Evolutionary conservation across 495 filamentous ascomycete genomes (phyloP).

Genomic region (Neurospora sp.): DNA sequence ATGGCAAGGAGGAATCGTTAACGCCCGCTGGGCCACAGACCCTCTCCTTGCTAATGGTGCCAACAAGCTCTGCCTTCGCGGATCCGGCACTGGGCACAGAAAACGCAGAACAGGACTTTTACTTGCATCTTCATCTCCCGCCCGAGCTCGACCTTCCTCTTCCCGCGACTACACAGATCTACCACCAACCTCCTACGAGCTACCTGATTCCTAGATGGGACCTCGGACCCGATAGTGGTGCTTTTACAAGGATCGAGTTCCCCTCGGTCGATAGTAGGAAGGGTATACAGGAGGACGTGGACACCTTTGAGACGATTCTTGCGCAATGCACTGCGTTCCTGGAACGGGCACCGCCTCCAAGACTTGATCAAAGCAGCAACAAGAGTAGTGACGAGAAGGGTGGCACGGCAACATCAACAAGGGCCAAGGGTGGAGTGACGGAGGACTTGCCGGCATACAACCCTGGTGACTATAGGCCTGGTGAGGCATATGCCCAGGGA

Average conservation of each 20-base stretch:
- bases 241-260: constrained; percentile 87
- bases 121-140: constrained; percentile 83
- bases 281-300: constrained; percentile 80
- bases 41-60: constrained; percentile 86
- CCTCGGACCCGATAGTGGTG: constrained; percentile 71
- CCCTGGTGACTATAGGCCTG: constrained; percentile 66
- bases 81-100: constrained; percentile 48
- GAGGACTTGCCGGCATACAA: constrained; percentile 57
- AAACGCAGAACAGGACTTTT: constrained; percentile 80
- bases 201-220: constrained; percentile 94
- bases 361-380: constrained; percentile 6
- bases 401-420: constrained; percentile 34
- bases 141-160: constrained; percentile 88
- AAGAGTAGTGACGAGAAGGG: constrained; percentile 38
- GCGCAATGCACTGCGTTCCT: constrained; percentile 93
- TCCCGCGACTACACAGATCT: constrained; percentile 89
- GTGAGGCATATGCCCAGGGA: constrained; percentile 60
- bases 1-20: constrained; percentile 73
- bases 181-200: constrained; percentile 78
- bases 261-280: constrained; percentile 57
- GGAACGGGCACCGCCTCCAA: constrained; percentile 59
- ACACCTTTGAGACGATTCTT: constrained; percentile 93
- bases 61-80: constrained; percentile 63
- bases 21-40: constrained; percentile 82
- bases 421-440: constrained; percentile 29